phyloP scores from a whole-genome alignment of 176 grass and related monocot genomes.

The Secale cereale region DNA sequence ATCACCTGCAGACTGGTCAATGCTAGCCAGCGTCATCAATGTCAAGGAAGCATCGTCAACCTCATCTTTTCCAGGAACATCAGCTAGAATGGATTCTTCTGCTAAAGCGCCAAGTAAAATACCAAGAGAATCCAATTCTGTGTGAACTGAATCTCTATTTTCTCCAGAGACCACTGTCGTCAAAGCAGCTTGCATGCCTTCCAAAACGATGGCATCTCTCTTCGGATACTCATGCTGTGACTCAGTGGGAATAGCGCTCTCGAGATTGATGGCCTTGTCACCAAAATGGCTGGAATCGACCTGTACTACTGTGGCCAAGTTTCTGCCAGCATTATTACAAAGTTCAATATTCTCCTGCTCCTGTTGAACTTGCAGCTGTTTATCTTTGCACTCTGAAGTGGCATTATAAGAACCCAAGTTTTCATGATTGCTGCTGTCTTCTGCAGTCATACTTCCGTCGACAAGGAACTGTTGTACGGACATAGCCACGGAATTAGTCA shows the following conservation, averaged over 20 bases:
- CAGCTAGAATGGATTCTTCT: slow-evolving; percentile 31
- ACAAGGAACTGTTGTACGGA: slow-evolving; percentile 28
- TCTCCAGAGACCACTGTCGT: neutral
- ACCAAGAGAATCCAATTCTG: slow-evolving; percentile 36
- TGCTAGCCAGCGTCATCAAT: slow-evolving; percentile 31
- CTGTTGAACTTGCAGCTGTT: slow-evolving; percentile 24
- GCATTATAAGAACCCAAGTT: neutral
- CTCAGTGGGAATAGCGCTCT: neutral
- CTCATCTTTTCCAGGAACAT: slow-evolving; percentile 34
- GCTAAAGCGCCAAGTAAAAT: slow-evolving; percentile 53
- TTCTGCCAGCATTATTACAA: slow-evolving; percentile 10
- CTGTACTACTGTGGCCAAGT: neutral
- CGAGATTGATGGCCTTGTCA: neutral
- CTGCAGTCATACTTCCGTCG: slow-evolving; percentile 14
- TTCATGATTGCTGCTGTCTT: slow-evolving; percentile 20
- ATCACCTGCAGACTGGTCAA: slow-evolving; percentile 16
- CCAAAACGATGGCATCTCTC: neutral
- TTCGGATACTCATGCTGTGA: slow-evolving; percentile 1
- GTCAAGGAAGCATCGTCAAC: slow-evolving; percentile 39
- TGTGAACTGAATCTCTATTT: slow-evolving; percentile 2
- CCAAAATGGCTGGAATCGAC: neutral
- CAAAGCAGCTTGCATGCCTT: neutral
- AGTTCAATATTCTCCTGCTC: neutral
- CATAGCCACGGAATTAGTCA: slow-evolving; percentile 24
- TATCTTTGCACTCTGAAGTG: slow-evolving; percentile 28